These are phyloP conservation scores for Deakozyma indianensis DNA, from an alignment of 805 yeast species.

Conservation along the genomic window DNA sequence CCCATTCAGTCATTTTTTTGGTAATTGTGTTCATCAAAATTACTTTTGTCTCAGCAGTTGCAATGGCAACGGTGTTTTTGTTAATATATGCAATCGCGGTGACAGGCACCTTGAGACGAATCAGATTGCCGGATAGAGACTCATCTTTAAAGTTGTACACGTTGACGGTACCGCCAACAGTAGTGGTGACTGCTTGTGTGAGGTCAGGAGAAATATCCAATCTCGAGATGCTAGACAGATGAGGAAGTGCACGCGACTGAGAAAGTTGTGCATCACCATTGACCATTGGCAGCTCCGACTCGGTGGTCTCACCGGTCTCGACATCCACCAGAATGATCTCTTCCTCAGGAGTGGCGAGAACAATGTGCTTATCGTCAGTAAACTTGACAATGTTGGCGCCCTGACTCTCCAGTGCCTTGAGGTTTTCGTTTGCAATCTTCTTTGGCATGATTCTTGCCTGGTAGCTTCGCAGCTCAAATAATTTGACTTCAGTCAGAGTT, in stretches of 20 bases:
- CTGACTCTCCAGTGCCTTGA: conserved; percentile 1
- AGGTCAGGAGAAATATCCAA: conserved; percentile 34
- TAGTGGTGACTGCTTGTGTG: conserved; percentile 38
- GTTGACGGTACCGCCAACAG: conserved; percentile 56
- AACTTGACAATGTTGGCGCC: conserved; percentile 11
- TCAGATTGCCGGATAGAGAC: conserved; percentile 27
- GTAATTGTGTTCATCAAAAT: conserved; percentile 43
- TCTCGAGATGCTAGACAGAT: conserved; percentile 37
- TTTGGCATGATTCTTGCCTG: conserved; percentile 22
- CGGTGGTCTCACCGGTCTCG: conserved; percentile 1
- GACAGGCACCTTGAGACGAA: conserved; percentile 45
- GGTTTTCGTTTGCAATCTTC: conserved; percentile 4
- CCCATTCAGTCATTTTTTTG: conserved; percentile 53
- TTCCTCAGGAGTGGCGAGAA: conserved; percentile 14
- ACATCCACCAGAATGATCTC: conserved; percentile 14
- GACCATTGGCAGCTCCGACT: conserved; percentile 6
- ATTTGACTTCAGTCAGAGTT: conserved; percentile 49
- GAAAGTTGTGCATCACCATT: conserved; percentile 1
- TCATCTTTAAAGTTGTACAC: conserved; percentile 18
- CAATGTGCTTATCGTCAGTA: conserved; percentile 10
- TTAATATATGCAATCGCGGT: conserved; percentile 46
- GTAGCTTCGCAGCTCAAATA: conserved; percentile 43
- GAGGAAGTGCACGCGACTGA: conserved; percentile 23
- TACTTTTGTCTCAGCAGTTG: conserved; percentile 61
- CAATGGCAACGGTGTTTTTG: conserved; percentile 39